A percentile compares a stretch with the other conserved stretches of the same genome.
These are phyloP conservation scores for Penicillium nordicum DNA, from an alignment of 2,329 filamentous ascomycete species.

Conservation along the genomic window DNA sequence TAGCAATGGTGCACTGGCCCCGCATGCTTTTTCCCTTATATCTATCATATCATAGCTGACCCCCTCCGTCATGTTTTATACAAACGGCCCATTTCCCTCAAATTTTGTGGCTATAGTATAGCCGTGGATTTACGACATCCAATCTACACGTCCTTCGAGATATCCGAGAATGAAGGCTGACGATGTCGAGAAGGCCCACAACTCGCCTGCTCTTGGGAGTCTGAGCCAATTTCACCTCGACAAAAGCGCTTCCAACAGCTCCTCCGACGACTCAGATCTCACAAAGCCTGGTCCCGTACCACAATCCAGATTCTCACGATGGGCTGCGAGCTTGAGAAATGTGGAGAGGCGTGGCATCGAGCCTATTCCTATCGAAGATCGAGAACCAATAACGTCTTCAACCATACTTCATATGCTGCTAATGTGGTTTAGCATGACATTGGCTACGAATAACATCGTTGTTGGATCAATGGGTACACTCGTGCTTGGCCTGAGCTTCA, in stretches of 20 bases:
- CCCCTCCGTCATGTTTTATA: neutral
- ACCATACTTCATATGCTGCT: conserved; percentile 31
- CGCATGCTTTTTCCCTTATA: conserved; percentile 12
- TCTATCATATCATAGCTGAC: conserved; percentile 17
- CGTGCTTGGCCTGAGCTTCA: conserved; percentile 39
- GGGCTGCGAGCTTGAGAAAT: conserved; percentile 23
- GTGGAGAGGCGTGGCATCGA: conserved; percentile 29
- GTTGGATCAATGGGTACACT: conserved; percentile 44
- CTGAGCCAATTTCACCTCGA: conserved; percentile 23
- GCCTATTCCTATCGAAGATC: conserved; percentile 28
- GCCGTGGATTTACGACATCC: neutral
- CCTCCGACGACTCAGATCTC: neutral
- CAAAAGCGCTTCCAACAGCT: conserved; percentile 11
- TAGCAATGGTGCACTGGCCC: conserved; percentile 4
- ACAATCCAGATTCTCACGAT: conserved; percentile 21
- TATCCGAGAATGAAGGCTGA: conserved; percentile 14
- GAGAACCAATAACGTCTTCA: conserved; percentile 24
- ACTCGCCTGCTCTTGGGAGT: conserved; percentile 24
- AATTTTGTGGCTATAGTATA: neutral
- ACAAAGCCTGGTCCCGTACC: conserved; percentile 9
- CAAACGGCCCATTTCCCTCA: neutral
- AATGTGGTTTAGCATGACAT: conserved; percentile 42
- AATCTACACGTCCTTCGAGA: neutral
- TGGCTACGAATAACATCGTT: conserved; percentile 42
- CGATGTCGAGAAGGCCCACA: conserved; percentile 28